Base-by-base conservation (phyloP, 2,329 filamentous ascomycete genomes). In the Xylaria sp. region DNA sequence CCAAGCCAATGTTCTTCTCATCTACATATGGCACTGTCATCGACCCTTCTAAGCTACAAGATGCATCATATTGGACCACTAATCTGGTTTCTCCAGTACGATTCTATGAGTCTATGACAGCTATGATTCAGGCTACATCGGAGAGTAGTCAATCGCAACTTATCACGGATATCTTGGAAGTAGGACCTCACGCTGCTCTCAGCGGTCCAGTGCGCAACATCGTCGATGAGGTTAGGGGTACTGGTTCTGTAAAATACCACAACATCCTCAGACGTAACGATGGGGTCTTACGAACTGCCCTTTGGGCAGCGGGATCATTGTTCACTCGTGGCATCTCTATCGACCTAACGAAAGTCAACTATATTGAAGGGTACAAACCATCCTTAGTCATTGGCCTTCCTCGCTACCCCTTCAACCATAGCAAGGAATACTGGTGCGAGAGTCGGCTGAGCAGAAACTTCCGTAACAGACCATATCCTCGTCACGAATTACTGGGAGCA, bases 101-200 rank as follows among this genome's bases (percentile, higher is more conserved):
- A 4, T 71, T 71, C 60, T 27, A 66, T 16, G 63, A 69, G 10
- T 47, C 69, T 10, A 23, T 66, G 29, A 55, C 32, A 32, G 47
- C 29, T 13, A 60, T 71, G 47, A 25, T 66, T n/a, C 23, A 64
- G 42, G 29, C 47, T 5, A 21, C 32, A 3, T 27, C 32, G 9
- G 54, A 35, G 13, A 23, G 54, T 25, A 21, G 47, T 16, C 21
- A 54, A 18, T 1, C 23, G 8, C 13, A 50, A 18, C 3, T 55
- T n/a, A 25, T 68, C 18, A 71, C 66, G 6, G 66, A 66, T 40
- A 18, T 69, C n/a, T 21, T 75, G 1, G 72, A 74, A 61, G 48
- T 74, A 12, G 73, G 73, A 0, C 73, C 73, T n/a, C 73, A 75
- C 70, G 74, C 79, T 29, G 80, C 81, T 6, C 75, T 82, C 6